Evolutionary conservation across 1,284 basidiomycete genomes (phyloP), one percentile per base, ranked within the genome.

Genomic region (Irpex sp.): DNA sequence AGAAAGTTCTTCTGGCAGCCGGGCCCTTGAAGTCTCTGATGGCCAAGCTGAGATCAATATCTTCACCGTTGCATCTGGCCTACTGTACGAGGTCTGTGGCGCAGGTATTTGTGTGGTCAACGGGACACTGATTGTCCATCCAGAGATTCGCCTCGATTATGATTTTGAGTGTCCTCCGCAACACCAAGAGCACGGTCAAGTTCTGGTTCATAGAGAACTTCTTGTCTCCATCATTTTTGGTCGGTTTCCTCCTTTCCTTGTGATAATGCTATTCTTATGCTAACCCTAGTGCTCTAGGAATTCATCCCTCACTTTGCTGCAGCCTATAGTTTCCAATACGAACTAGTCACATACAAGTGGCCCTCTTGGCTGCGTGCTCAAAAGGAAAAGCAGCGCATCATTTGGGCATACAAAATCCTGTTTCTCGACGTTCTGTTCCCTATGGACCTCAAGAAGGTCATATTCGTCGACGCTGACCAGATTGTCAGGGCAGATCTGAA

Each of bases 181-280:
- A 99, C 72, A 99, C 97, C 2, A 86, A 95, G 37, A 92, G 89
- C 70, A 90, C 86, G 26, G 95, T 98, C 75, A 99, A 99, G 75
- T 99, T 99, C 77, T 99, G 97, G 97, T 98, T 99, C 77, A 98
- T 99, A 68, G 94, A 98, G 73, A 99, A 99, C 78, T 99, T 98
- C 84, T 83, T 99, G 21, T 98, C 97, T 0, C 97, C 97, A 0
- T 94, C 95, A 0, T 99, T 99, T 86, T 81, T 98, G 64, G 93
- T 93, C 65, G 67, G 85, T 75, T 9, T 19, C 6, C n/a, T 43
- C n/a, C 39, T 11, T 9, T n/a, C 17, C 13, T 37, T 15, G 63
- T 31, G 8, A 39, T 39, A 8, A 39, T 62, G 57, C 26, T 35
- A 13, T 37, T 8, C 21, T 58, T 36, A 50, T 37, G 11, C 36